A percentile compares a stretch with the other conserved stretches of the same genome.
phyloP scores from a whole-genome alignment of 2,329 filamentous ascomycete genomes.

The Coleophoma eucalyptorum region DNA sequence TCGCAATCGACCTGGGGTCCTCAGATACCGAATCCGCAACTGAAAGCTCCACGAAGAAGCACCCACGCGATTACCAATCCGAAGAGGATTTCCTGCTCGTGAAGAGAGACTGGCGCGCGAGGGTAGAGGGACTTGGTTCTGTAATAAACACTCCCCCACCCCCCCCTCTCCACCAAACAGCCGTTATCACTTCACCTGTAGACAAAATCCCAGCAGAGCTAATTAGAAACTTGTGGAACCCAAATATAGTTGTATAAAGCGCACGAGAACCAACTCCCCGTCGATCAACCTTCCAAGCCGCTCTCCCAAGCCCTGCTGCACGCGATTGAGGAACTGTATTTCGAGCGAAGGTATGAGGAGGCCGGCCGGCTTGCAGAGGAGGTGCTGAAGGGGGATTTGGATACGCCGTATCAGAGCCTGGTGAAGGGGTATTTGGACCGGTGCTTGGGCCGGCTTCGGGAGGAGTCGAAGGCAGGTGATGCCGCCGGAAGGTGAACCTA shows the following conservation, averaged over 20 bases:
- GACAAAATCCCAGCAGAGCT: constrained; percentile 8
- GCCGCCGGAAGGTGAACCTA: too few relatives aligned
- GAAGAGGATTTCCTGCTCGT: constrained; percentile 22
- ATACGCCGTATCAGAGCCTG: not conserved
- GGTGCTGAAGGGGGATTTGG: constrained; percentile 17
- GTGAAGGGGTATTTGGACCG: too few relatives aligned
- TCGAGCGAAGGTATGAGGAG: constrained; percentile 22
- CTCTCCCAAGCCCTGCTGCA: constrained; percentile 24
- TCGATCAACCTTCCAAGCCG: constrained; percentile 18
- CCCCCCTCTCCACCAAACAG: constrained; percentile 13
- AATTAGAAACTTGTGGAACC: too few relatives aligned
- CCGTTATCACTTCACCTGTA: constrained; percentile 19
- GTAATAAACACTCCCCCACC: not conserved
- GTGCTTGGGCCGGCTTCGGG: too few relatives aligned
- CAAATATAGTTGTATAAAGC: too few relatives aligned
- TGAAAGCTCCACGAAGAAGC: constrained; percentile 15
- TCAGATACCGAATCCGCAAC: constrained; percentile 21
- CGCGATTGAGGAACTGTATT: constrained; percentile 29
- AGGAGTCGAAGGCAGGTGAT: too few relatives aligned
- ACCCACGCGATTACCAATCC: constrained; percentile 27
- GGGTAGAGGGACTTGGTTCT: constrained; percentile 22
- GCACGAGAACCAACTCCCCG: not conserved
- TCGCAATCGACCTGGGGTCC: constrained; percentile 30
- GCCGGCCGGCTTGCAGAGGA: constrained; percentile 13
- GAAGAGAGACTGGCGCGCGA: constrained; percentile 20